Conservation (phyloP, 2,329 filamentous ascomycete genomes). For the Epichloe sp. region DNA sequence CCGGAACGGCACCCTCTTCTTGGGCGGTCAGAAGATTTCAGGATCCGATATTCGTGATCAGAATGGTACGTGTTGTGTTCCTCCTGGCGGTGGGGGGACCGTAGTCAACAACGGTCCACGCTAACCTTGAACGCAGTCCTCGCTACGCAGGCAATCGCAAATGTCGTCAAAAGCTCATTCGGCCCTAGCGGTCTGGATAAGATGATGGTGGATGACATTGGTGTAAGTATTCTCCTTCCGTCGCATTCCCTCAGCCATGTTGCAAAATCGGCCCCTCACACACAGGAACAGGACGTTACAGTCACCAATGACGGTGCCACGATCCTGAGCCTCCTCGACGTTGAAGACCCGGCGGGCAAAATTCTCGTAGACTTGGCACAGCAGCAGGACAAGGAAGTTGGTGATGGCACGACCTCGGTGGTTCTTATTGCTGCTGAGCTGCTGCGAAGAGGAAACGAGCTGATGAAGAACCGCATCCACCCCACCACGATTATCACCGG, state of each 20-base stretch:
- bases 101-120: slow-evolving; percentile 1
- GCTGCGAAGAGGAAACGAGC: slow-evolving; percentile 83
- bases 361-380: slow-evolving; percentile 95
- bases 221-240: slow-evolving; percentile 39
- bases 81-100: slow-evolving; percentile 1
- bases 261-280: slow-evolving; percentile 1
- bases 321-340: slow-evolving; percentile 86
- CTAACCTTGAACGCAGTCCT: slow-evolving; percentile 44
- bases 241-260: neutral
- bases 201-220: slow-evolving; percentile 99
- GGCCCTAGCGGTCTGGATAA: slow-evolving; percentile 95
- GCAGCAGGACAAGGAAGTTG: slow-evolving; percentile 98
- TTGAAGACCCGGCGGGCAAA: slow-evolving; percentile 96
- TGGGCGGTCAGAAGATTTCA: slow-evolving; percentile 95
- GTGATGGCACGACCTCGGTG: slow-evolving; percentile 94
- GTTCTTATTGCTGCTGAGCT: slow-evolving; percentile 96
- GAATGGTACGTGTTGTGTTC: slow-evolving; percentile 51
- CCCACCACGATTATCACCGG: slow-evolving; percentile 98
- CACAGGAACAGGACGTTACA: slow-evolving; percentile 63
- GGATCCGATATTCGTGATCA: slow-evolving; percentile 94
- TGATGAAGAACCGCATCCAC: slow-evolving; percentile 99
- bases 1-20: slow-evolving; percentile 89
- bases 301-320: slow-evolving; percentile 98
- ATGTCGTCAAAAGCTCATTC: slow-evolving; percentile 98
- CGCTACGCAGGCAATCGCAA: slow-evolving; percentile 92